Percentiles rank a stretch among this genome's conserved stretches.
Conservation (phyloP, 1,139 yeast genomes). For the Suhomyces bokatorum region DNA sequence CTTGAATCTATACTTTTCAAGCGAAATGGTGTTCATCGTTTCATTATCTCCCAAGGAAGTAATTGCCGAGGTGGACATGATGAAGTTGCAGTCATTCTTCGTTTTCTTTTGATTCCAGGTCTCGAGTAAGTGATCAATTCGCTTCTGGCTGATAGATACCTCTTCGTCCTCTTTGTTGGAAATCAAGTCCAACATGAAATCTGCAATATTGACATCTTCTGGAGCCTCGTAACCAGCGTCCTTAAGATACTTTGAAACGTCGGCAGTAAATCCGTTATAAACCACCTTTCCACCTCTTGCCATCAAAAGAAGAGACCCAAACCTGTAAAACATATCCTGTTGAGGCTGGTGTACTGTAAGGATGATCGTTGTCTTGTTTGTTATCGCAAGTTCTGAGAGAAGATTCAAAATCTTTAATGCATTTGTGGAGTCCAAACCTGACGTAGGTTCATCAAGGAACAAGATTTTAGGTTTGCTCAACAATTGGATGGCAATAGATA, state of each 20-base stretch:
- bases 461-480: constrained; percentile 25
- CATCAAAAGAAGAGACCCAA: constrained; percentile 24
- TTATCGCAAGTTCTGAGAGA: constrained; percentile 18
- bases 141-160: constrained; percentile 13
- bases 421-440: constrained; percentile 28
- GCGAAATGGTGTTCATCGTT: constrained; percentile 14
- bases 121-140: constrained; percentile 17
- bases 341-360: constrained; percentile 30
- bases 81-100: not conserved
- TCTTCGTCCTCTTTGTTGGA: constrained; percentile 17
- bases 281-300: constrained; percentile 27
- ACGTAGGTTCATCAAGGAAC: constrained; percentile 30
- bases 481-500: constrained; percentile 28
- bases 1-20: constrained; percentile 22
- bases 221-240: constrained; percentile 19
- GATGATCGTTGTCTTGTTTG: constrained; percentile 24
- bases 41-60: not conserved
- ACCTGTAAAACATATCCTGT: constrained; percentile 22
- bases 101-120: constrained; percentile 15
- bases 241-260: constrained; percentile 16
- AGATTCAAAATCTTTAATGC: constrained; percentile 21
- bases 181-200: constrained; percentile 22
- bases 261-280: constrained; percentile 20
- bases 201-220: constrained; percentile 19
- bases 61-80: not conserved